Evolutionary conservation across 306 rosid species (phyloP).

Genomic region (Rosa rugosa): DNA sequence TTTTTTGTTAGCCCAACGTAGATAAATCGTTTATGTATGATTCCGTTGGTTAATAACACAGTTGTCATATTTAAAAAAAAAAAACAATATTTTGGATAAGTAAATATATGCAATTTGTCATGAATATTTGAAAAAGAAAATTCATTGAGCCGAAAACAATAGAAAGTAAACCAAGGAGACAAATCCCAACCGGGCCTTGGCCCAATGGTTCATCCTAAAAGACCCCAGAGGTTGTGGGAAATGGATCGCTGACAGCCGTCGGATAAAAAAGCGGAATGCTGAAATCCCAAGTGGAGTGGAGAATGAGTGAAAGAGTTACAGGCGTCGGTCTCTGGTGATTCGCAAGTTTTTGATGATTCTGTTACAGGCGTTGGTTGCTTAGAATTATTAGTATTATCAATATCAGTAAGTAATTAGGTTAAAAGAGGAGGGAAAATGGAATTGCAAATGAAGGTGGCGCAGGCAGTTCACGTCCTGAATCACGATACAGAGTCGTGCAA

Average conservation of each 20-base stretch:
- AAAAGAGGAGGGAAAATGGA: conserved; percentile 26
- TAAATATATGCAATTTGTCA: too few species aligned
- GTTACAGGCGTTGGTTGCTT: conserved; percentile 13
- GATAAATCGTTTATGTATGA: too few species aligned
- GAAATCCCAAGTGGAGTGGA: not conserved
- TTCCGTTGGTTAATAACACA: too few species aligned
- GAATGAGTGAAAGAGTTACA: conserved; percentile 12
- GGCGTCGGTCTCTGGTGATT: conserved; percentile 28
- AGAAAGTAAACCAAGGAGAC: too few species aligned
- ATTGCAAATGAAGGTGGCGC: conserved; percentile 79
- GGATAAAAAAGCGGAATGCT: conserved; percentile 10
- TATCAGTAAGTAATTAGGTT: not conserved
- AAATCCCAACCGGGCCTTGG: too few species aligned
- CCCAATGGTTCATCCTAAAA: not conserved
- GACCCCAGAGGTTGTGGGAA: conserved; percentile 2
- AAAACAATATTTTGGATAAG: too few species aligned
- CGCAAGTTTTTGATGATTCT: conserved; percentile 7
- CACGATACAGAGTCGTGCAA: conserved; percentile 88
- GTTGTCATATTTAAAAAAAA: too few species aligned
- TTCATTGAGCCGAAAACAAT: too few species aligned
- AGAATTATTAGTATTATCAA: not conserved
- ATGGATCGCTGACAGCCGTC: conserved; percentile 29
- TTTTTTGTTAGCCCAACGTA: too few species aligned
- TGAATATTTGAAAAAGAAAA: too few species aligned
- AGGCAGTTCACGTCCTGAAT: conserved; percentile 89